Percentiles rank a stretch among this genome's conserved stretches.
phyloP scores from a whole-genome alignment of 169 alveolate species.

The Cryptosporidium baileyi region DNA sequence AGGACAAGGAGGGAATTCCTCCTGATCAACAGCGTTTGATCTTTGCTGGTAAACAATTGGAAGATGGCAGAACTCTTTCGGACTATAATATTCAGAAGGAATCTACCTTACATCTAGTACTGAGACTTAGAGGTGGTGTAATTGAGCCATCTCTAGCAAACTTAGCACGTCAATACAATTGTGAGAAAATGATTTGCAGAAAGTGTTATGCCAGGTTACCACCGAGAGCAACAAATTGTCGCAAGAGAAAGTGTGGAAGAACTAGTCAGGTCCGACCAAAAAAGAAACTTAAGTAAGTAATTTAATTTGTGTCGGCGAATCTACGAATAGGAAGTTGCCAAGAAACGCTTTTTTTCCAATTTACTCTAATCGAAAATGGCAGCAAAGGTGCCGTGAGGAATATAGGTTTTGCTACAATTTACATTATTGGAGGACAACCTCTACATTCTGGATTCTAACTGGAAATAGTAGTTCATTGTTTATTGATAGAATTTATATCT shows the following conservation, averaged over 20 bases:
- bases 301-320: background rate
- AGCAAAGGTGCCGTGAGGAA: no score
- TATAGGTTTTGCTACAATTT: no score
- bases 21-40: slow-evolving; percentile 99
- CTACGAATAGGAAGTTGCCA: background rate
- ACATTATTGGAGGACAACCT: no score
- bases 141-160: slow-evolving; percentile 98
- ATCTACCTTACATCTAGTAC: slow-evolving; percentile 96
- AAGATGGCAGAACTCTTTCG: slow-evolving; percentile 97
- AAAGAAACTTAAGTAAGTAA: slow-evolving; percentile 95
- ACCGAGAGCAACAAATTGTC: slow-evolving; percentile 99
- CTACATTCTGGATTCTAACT: no score
- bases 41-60: slow-evolving; percentile 98
- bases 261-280: slow-evolving; percentile 97
- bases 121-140: slow-evolving; percentile 99
- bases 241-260: slow-evolving; percentile 99
- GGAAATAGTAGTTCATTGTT: no score
- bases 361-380: background rate
- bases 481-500: no score
- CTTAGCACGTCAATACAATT: slow-evolving; percentile 98
- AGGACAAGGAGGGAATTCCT: slow-evolving; percentile 98
- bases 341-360: background rate
- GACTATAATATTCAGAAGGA: slow-evolving; percentile 98
- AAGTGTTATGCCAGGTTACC: slow-evolving; percentile 99
- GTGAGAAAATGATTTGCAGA: slow-evolving; percentile 97